Base-by-base conservation (phyloP, 768 basidiomycete genomes). In the Pilatotrama ljubarskyi region DNA sequence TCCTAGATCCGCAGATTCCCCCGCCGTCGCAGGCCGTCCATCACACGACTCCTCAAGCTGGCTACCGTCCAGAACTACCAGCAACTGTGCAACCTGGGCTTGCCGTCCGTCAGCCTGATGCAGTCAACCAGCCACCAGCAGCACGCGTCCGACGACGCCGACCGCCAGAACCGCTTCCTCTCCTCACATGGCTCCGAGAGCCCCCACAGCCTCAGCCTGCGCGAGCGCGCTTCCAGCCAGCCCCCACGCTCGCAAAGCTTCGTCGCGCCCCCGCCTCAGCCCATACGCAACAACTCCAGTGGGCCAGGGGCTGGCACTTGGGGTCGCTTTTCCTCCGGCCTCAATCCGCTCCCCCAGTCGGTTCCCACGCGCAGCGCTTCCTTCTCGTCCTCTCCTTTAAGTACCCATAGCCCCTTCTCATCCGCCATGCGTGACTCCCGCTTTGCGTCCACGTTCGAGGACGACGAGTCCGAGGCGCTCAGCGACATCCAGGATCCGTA, bases 371-470 rank as follows among this genome's bases (percentile, higher is more conserved):
- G 87, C 54, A 86, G 82, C 65, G 83, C 87, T 38, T 90, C 88
- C 43, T 89, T 87, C 71, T 87, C 86, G 24, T 68, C 81, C 11
- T 65, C 67, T 40, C 75, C 80, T 40, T 61, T 63, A 24, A 64
- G 65, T 56, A 74, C 78, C 37, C 84, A 84, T 64, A 69, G 75
- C 62, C 80, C 82, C 47, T 87, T 90, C 69, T 74, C 81, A 20
- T 84, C 86, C 25, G 77, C 82, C 38, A 85, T 90, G 82, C 84
- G 87, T 41, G 87, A 86, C 54, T 74, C 78, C 7, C 76, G 84
- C 32, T 91, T 92, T 72, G 81, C 86, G 5, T 90, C 88, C 22
- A 92, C 89, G 1, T 84, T 88, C 65, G 91, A 92, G 74, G 90
- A 92, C 65, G 90, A 92, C 71, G 90, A 92, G 73, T 83, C 82